Conservation (phyloP, 2,329 filamentous ascomycete genomes). For the Cytospora mali region DNA sequence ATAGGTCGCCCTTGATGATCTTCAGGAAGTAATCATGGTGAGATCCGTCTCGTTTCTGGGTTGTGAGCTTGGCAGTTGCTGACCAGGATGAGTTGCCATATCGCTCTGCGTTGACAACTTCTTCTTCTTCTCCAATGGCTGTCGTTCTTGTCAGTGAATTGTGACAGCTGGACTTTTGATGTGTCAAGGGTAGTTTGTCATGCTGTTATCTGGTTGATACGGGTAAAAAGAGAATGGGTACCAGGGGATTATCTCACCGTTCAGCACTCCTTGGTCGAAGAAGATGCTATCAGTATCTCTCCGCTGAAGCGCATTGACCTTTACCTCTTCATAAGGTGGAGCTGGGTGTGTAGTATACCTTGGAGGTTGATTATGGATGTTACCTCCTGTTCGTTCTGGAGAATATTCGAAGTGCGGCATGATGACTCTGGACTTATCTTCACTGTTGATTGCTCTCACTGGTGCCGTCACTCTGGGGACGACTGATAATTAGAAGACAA, state of each 20-base stretch:
- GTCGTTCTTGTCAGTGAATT: neutral
- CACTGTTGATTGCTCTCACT: neutral
- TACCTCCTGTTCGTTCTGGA: neutral
- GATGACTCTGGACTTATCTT: neutral
- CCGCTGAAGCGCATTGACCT: neutral
- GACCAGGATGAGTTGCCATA: conserved; percentile 37
- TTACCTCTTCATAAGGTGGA: neutral
- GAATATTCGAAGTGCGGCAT: conserved; percentile 11
- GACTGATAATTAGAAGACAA: neutral
- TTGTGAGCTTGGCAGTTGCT: conserved; percentile 34
- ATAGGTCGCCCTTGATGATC: conserved; percentile 17
- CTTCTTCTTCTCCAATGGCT: conserved; percentile 19
- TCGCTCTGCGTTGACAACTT: conserved; percentile 32
- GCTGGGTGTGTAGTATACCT: neutral
- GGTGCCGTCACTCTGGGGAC: neutral
- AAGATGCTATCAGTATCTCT: conserved; percentile 19
- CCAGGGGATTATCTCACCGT: conserved; percentile 1
- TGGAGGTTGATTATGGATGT: neutral
- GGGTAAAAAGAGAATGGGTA: too few relatives aligned
- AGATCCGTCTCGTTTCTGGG: conserved; percentile 29
- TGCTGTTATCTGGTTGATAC: too few relatives aligned
- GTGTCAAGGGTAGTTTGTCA: too few relatives aligned
- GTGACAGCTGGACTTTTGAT: too few relatives aligned
- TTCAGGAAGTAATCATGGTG: conserved; percentile 35
- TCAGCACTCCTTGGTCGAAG: conserved; percentile 8